Percentiles rank a stretch among this genome's conserved stretches.
phyloP scores from a whole-genome alignment of 2,329 filamentous ascomycete species.

The Pseudogymnoascus sp. region DNA sequence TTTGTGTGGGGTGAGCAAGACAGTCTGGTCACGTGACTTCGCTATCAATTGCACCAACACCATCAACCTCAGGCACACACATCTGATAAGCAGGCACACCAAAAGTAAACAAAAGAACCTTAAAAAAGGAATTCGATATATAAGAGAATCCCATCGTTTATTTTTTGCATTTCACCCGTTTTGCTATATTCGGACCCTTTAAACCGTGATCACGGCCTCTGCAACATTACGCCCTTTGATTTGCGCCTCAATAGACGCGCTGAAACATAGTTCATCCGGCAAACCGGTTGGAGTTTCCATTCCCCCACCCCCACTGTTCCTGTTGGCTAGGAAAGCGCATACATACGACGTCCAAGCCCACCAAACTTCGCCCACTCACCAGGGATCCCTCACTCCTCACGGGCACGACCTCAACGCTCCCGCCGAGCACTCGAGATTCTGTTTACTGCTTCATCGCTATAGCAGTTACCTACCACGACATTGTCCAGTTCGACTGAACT shows the following conservation, averaged over 20 bases:
- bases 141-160: conserved; percentile 1
- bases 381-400: conserved; percentile 7
- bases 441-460: background rate
- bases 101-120: conserved; percentile 1
- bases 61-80: conserved; percentile 1
- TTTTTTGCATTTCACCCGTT: background rate
- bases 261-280: background rate
- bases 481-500: conserved; percentile 3
- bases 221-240: background rate
- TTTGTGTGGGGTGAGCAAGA: conserved; percentile 1
- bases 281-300: conserved; percentile 5
- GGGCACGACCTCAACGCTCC: conserved; percentile 6
- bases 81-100: conserved; percentile 8
- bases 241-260: background rate
- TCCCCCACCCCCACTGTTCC: conserved; percentile 8
- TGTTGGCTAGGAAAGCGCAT: conserved; percentile 9
- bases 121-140: conserved; percentile 5
- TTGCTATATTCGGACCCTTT: background rate
- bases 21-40: background rate
- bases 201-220: background rate
- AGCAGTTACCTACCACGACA: background rate
- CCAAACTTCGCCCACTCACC: conserved; percentile 9
- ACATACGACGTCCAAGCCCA: conserved; percentile 8
- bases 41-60: background rate
- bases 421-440: background rate